These are phyloP conservation scores for Suillus plorans DNA, from an alignment of 768 basidiomycete genomes.

Conservation along the genomic window DNA sequence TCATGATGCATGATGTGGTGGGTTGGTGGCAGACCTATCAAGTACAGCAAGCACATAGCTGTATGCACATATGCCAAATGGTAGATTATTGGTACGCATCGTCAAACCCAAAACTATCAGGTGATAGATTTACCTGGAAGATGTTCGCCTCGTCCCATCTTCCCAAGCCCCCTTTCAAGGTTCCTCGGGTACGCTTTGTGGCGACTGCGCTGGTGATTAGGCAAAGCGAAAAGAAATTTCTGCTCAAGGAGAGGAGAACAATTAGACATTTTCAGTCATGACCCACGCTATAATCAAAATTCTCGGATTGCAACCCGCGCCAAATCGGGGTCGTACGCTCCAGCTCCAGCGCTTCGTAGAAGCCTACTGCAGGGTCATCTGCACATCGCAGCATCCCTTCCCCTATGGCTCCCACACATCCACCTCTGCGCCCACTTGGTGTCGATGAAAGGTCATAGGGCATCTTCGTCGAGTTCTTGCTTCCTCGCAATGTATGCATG, in stretches of 20 bases:
- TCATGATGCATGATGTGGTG: not conserved
- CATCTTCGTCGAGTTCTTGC: not conserved
- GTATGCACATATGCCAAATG: not conserved
- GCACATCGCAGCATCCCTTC: not conserved
- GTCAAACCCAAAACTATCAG: not conserved
- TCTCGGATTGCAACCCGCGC: not conserved
- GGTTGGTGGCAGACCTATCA: not conserved
- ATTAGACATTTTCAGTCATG: not conserved
- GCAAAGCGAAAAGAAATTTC: not conserved
- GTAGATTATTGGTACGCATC: not conserved
- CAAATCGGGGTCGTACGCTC: not conserved
- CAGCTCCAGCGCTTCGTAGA: not conserved
- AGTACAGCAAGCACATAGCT: conserved; percentile 1
- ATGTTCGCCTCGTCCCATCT: not conserved
- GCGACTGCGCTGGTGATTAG: not conserved
- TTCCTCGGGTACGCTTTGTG: not conserved
- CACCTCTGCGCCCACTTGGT: not conserved
- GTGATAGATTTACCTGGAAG: not conserved
- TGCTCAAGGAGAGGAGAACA: not conserved
- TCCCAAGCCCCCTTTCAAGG: not conserved
- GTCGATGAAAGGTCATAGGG: not conserved
- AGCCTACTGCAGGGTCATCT: not conserved
- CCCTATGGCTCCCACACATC: not conserved
- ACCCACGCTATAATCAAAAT: not conserved
- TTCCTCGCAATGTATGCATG: not conserved